Evolutionary conservation across 257 asterid genomes (phyloP).

Genomic region (Linaria vulgaris): DNA sequence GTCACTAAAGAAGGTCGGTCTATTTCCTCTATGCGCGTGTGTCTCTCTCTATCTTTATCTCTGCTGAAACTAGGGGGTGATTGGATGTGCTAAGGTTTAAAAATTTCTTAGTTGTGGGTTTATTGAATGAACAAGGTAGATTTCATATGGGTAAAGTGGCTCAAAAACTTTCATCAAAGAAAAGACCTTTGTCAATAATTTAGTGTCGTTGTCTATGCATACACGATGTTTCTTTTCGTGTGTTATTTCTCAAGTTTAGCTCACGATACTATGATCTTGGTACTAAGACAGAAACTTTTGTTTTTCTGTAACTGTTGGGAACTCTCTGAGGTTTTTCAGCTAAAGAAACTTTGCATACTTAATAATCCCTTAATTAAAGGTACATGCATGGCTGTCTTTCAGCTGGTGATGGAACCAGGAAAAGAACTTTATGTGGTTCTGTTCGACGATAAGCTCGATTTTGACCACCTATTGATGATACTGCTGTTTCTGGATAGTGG

Average conservation of each 20-base stretch:
- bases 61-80: neutral
- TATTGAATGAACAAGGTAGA: neutral
- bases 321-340: no score
- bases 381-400: no score
- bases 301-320: no score
- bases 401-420: no score
- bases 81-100: constrained; percentile 1
- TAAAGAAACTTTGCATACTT: no score
- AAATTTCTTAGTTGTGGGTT: neutral
- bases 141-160: constrained; percentile 1
- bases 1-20: constrained; percentile 82
- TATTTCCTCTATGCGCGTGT: constrained; percentile 10
- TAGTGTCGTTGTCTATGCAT: neutral
- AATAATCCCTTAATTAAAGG: no score
- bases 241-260: constrained; percentile 1
- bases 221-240: neutral
- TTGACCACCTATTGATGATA: no score
- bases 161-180: constrained; percentile 6
- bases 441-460: no score
- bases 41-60: neutral
- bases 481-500: no score
- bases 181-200: constrained; percentile 7
- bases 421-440: no score
- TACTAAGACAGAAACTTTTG: no score
- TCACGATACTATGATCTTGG: neutral